Evolutionary conservation across 192 early-diverging fungal genomes (phyloP).

Genomic region (Endogone sp.): DNA sequence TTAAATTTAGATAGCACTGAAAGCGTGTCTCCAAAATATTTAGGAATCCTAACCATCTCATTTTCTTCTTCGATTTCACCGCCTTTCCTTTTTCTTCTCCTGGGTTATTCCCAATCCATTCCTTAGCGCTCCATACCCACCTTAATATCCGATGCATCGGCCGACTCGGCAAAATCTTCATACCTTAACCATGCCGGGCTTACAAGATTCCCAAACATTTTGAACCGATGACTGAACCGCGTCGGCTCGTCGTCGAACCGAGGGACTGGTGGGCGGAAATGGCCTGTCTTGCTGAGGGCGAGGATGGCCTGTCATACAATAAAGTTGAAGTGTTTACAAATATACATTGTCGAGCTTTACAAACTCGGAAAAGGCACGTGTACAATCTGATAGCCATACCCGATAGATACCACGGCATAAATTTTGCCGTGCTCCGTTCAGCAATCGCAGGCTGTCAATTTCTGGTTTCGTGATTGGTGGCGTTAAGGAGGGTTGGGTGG

Average conservation of each 20-base stretch:
- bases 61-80: too few relatives aligned
- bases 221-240: slow-evolving; percentile 40
- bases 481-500: slow-evolving; percentile 4
- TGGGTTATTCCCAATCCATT: too few relatives aligned
- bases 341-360: too few relatives aligned
- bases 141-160: slow-evolving; percentile 18
- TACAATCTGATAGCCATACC: too few relatives aligned
- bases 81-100: too few relatives aligned
- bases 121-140: slow-evolving; percentile 13
- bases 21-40: too few relatives aligned
- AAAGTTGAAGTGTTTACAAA: too few relatives aligned
- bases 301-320: slow-evolving; percentile 34
- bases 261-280: slow-evolving; percentile 21
- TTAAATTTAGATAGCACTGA: too few relatives aligned
- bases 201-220: slow-evolving; percentile 33
- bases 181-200: slow-evolving; percentile 26
- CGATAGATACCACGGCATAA: background rate
- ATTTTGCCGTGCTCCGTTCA: slow-evolving; percentile 6
- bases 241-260: slow-evolving; percentile 44
- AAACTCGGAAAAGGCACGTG: too few relatives aligned
- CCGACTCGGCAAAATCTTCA: slow-evolving; percentile 13
- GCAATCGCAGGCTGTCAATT: background rate
- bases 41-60: too few relatives aligned
- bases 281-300: slow-evolving; percentile 22
- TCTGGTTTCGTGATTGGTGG: background rate